Base-by-base conservation (phyloP, 208 protist genomes). In the Entamoeba histolytica region DNA sequence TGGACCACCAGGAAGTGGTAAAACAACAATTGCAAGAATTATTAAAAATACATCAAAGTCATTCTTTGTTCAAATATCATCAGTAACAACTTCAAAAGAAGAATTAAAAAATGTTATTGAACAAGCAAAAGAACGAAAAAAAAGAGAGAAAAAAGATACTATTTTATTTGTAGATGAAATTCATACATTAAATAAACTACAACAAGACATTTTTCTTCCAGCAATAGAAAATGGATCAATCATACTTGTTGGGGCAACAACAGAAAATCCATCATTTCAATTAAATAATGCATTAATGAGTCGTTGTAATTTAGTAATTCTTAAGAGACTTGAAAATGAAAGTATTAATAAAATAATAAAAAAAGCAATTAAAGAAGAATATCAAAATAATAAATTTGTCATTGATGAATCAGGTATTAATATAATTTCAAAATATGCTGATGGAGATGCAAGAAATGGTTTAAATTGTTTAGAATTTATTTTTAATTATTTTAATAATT, bases 101-200 rank as follows among this genome's bases (percentile, higher is more conserved):
- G 95, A 95, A 35, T 87, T 95, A 19, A 73, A 51, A 92, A 52
- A 94, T 10, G 52, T 55, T 7, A 15, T 94, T 35, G 31, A 52
- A 50, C 17, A 92, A 49, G 94, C 94, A 6, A n/a, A 92, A 15
- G 92, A 51, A 14, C 14, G 49, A 39, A 47, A 49, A 17, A n/a
- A 69, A 49, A 87, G 28, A 35, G 17, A 23, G 3, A 23, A 23
- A 28, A 6, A 49, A 92, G 14, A n/a, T 35, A 93, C 95, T 35
- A 52, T 96, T 19, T 47, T 96, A 17, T 96, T 96, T 93, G 73
- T 96, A 57, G 96, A 96, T 92, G 96, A 96, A 93, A 96, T 96
- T 91, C 94, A 95, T 92, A 6, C 49, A 17, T 96, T 94, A 10
- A 94, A 96, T 44, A 95, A 96, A 93, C 3, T 47, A 31, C 93